Evolutionary conservation across 192 early-diverging fungal species (phyloP), one percentile per base, ranked within the genome.

Genomic region (Podila minutissima): DNA sequence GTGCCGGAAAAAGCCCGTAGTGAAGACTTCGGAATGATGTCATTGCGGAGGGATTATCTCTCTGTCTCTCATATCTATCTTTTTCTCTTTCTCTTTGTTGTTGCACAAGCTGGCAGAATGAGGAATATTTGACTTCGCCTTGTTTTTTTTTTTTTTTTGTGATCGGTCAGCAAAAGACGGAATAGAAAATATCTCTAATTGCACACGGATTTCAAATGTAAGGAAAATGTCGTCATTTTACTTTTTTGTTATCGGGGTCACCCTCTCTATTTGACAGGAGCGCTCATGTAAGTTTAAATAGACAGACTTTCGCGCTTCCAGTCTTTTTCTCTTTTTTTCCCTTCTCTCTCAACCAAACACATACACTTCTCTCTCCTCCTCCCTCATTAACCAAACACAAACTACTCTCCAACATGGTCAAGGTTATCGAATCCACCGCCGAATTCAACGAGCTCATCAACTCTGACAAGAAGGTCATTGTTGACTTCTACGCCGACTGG

Each of bases 401-500:
- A 37, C 49, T 37, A 59, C 33, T 59, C 17, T 51, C 61, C 65
- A 83, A 38, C 33, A 87, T 86, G 84, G 76, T 73, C 60, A 71
- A 58, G 35, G 51, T 57, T 73, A 75, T 85, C 58, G 48, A 49
- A 17, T 75, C 78, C 78, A 57, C 78, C 2, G 49, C 51, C 4
- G 78, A 84, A 41, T 89, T 84, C 83, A 70, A 74, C 28, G 83
- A 85, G 41, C 61, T 77, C 58, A 87, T 89, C 55, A 19, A n/a
- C 37, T 79, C 76, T n/a, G 76, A 66, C 64, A 72, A 72, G 68
- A 78, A 85, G 84, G 89, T 87, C 67, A 89, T 92, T 50, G 90
- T 96, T 49, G 93, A 96, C 74, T 96, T 93, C 84, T 85, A 86
- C 59, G 95, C 93, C 59, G 84, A 75, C 68, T 96, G 96, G 96